Evolutionary conservation across 108 stramenopile genomes (phyloP), one percentile per base, ranked within the genome.

Genomic region (Fragilariopsis cylindrus): DNA sequence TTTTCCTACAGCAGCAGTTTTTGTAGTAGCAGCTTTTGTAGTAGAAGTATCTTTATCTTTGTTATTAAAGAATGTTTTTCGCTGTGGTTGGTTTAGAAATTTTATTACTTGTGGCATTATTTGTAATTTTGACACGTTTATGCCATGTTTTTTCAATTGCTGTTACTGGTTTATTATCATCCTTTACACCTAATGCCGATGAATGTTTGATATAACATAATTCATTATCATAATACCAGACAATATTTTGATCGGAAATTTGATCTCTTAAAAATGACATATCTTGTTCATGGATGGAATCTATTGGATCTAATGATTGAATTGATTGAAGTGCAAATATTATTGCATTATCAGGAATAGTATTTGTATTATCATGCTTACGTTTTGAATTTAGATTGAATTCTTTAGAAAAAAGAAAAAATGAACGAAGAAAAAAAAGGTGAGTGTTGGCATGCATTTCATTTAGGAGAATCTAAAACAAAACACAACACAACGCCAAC

Each of bases 51-150:
- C 15, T n/a, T 53, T 53, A n/a, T 53, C 52, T 0, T 53, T 53
- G 68, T 64, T 64, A 42, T 41, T 41, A 73, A 73, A 73, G 50
- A 73, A 73, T n/a, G 58, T 47, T 49, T n/a, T 41, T 13, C 2
- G 72, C 72, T 19, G 72, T 63, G 45, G 60, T 63, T 12, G 72
- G 48, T 30, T 73, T 64, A 40, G 55, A 56, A 0, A 39, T 12
- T 53, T 12, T n/a, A 12, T 15, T 53, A 53, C 52, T 53, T 0
- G 52, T 63, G 30, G 62, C 15, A 39, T 63, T 18, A 15, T 60
- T 16, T 19, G n/a, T 30, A 30, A 30, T 30, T 30, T 30, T 30
- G 30, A 13, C 50, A 13, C 13, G 13, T 52, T 52, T 52, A 13
- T 52, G 50, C 50, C 50, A 52, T 13, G 50, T 52, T 13, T 52